Conservation (phyloP, 495 filamentous ascomycete genomes). For the Aspergillus taichungensis region DNA sequence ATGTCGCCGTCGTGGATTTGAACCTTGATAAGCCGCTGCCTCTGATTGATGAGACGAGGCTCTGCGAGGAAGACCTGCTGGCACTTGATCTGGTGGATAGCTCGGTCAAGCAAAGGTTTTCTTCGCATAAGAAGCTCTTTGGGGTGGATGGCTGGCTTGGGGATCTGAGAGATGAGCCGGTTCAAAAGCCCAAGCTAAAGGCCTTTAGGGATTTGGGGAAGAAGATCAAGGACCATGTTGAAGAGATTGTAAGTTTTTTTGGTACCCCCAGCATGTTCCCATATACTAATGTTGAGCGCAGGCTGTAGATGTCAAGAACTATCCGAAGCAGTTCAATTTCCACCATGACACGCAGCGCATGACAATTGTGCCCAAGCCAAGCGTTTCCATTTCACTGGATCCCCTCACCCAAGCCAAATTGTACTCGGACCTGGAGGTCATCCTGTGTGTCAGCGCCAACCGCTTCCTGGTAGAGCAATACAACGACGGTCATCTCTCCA, state of each 20-base stretch:
- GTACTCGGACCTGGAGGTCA: constrained; percentile 47
- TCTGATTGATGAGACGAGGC: background rate
- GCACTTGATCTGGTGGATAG: constrained; percentile 1
- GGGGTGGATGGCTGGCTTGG: constrained; percentile 45
- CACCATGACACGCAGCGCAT: constrained; percentile 4
- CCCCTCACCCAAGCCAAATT: constrained; percentile 39
- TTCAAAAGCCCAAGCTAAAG: constrained; percentile 22
- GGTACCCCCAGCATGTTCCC: background rate
- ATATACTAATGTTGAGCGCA: constrained; percentile 4
- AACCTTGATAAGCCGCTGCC: constrained; percentile 1
- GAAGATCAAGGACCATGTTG: constrained; percentile 41
- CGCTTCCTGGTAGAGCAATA: constrained; percentile 39
- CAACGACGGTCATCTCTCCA: constrained; percentile 34
- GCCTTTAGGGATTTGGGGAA: constrained; percentile 30
- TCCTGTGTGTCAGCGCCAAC: constrained; percentile 45
- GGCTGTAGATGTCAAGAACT: constrained; percentile 15
- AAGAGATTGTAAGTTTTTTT: constrained; percentile 31
- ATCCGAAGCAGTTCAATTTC: constrained; percentile 5
- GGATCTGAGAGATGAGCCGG: constrained; percentile 19
- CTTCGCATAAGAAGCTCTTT: constrained; percentile 43
- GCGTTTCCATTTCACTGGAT: constrained; percentile 36
- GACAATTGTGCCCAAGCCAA: constrained; percentile 13
- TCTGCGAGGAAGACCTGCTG: background rate
- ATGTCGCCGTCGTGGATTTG: constrained; percentile 7
- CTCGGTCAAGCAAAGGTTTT: background rate